These are phyloP conservation scores for Neoboletus subvelutipes DNA, from an alignment of 768 basidiomycete species.

Conservation along the genomic window DNA sequence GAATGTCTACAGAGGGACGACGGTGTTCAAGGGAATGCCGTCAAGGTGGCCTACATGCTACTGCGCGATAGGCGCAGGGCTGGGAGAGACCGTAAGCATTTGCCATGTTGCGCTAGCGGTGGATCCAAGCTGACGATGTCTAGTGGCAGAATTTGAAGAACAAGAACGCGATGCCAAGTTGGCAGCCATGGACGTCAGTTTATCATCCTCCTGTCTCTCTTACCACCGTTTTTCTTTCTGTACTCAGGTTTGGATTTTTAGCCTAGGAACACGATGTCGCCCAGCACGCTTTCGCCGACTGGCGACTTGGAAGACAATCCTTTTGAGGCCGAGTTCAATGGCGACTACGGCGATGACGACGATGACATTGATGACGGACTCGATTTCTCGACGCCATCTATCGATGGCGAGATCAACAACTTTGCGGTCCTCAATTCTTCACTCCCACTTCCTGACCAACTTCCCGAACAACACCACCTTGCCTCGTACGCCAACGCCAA, in stretches of 20 bases:
- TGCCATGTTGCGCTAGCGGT: neutral
- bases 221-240: neutral
- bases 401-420: constrained; percentile 47
- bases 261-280: constrained; percentile 73
- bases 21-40: constrained; percentile 83
- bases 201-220: constrained; percentile 21
- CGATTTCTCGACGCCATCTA: constrained; percentile 45
- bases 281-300: constrained; percentile 62
- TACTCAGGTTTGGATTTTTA: constrained; percentile 27
- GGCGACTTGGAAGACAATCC: constrained; percentile 71
- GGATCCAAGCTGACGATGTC: constrained; percentile 15
- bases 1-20: constrained; percentile 80
- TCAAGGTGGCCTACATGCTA: constrained; percentile 96
- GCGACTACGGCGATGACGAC: constrained; percentile 39
- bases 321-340: constrained; percentile 72
- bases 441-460: constrained; percentile 67
- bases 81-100: constrained; percentile 75
- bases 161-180: constrained; percentile 82
- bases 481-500: constrained; percentile 60
- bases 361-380: constrained; percentile 60
- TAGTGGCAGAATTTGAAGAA: constrained; percentile 78
- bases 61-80: constrained; percentile 84
- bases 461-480: constrained; percentile 67
- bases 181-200: constrained; percentile 76
- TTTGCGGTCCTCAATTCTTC: constrained; percentile 91